Base-by-base conservation (phyloP, 2,329 filamentous ascomycete species). In the Colletotrichum liriopes region DNA sequence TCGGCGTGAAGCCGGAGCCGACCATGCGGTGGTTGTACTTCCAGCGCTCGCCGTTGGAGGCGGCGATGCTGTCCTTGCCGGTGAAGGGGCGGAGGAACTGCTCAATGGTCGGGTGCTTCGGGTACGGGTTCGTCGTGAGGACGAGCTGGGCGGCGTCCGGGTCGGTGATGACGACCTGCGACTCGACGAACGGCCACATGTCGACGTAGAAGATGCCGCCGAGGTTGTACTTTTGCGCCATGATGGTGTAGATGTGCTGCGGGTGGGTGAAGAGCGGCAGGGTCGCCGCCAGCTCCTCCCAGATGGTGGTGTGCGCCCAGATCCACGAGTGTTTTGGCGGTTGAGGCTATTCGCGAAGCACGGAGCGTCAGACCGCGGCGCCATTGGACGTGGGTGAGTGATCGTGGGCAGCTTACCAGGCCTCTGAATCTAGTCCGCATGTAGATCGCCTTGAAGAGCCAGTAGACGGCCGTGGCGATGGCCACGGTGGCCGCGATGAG, bases 201-300 rank as follows among this genome's bases (percentile, higher is more conserved):
- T 81, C 80, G 55, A 81, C 72, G 56, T 81, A 81, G 54, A 79
- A 78, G 20, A 82, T 76, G 29, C 78, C 79, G 0, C 77, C 76
- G 9, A 82, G 73, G 26, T 76, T 66, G 37, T 74, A 74, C 26
- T 74, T 75, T 18, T 75, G 73, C 5, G 75, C 73, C 29, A 78
- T 72, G 56, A 76, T 69, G 20, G 77, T 79, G 43, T 75, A 73
- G 52, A 74, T 71, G 26, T 67, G 59, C 65, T 78, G 77, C 1
- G 76, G 75, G 55, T 78, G 77, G 29, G 59, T 73, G 61, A 76
- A 74, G 16, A 71, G 72, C 14, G 78, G 78, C 7, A 78, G 60
- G 8, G 47, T 59, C 8, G 66, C 56, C 5, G 67, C 54, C 12
- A 71, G 59, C 29, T 75, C 72, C 26, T 74, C 72, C 52, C 77